These are phyloP conservation scores for Flaveria trinervia DNA, from an alignment of 129 eudicot genomes.

Conservation along the genomic window DNA sequence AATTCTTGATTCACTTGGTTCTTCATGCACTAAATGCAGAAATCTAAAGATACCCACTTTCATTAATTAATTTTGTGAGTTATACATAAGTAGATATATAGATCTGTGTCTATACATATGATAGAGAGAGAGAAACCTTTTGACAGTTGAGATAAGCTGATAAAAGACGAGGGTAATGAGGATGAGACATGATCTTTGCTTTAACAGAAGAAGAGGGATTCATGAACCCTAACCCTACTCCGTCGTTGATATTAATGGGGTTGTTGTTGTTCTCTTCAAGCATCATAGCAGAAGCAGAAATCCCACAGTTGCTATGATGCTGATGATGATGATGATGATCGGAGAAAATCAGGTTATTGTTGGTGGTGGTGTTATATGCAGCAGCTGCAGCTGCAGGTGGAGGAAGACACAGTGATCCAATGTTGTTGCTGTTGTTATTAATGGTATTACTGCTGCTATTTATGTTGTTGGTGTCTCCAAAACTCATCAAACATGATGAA, in stretches of 20 bases:
- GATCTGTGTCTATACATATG: neutral
- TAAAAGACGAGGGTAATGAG: constrained; percentile 88
- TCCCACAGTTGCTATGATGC: constrained; percentile 12
- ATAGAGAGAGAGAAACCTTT: constrained; percentile 52
- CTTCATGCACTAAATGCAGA: neutral
- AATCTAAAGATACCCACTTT: constrained; percentile 24
- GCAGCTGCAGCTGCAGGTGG: constrained; percentile 26
- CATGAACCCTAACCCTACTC: constrained; percentile 18
- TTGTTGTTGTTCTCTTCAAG: constrained; percentile 32
- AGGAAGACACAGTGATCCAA: constrained; percentile 33
- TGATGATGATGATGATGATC: constrained; percentile 23
- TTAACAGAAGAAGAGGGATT: constrained; percentile 42
- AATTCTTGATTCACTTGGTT: no score
- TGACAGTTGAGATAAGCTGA: constrained; percentile 88
- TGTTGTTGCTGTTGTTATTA: constrained; percentile 20
- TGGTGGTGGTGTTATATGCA: constrained; percentile 39
- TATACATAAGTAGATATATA: neutral
- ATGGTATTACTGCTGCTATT: constrained; percentile 31
- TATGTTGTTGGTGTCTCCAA: constrained; percentile 32
- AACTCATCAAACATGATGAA: constrained; percentile 58
- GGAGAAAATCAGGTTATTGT: constrained; percentile 47
- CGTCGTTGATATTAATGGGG: constrained; percentile 27
- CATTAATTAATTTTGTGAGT: neutral
- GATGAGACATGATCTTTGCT: constrained; percentile 94
- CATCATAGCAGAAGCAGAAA: constrained; percentile 23